Evolutionary conservation across 2,329 filamentous ascomycete species (phyloP).

Genomic region (Ploettnerulaceae sp.): DNA sequence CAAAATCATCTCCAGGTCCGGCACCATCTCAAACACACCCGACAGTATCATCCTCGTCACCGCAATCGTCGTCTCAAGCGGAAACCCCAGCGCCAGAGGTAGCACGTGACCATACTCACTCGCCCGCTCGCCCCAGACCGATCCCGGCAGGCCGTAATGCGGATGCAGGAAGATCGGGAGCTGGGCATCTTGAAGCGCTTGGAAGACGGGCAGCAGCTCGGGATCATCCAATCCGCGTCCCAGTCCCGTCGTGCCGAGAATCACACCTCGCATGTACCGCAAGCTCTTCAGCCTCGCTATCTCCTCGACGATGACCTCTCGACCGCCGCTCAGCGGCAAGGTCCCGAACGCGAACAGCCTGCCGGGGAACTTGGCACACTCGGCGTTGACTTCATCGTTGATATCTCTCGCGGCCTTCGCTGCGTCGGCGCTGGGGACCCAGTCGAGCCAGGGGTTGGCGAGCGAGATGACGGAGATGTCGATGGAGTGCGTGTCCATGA

Average conservation of each 20-base stretch:
- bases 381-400: conserved; percentile 71
- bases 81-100: conserved; percentile 80
- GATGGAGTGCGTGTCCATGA: conserved; percentile 84
- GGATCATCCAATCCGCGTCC: conserved; percentile 78
- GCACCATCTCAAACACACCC: conserved; percentile 76
- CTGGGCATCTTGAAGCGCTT: conserved; percentile 58
- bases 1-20: conserved; percentile 65
- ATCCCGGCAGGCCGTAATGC: conserved; percentile 80
- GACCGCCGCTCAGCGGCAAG: conserved; percentile 67
- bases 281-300: conserved; percentile 58
- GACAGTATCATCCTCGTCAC: conserved; percentile 83
- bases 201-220: conserved; percentile 65
- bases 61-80: conserved; percentile 88
- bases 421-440: conserved; percentile 59
- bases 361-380: conserved; percentile 62
- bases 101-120: conserved; percentile 81
- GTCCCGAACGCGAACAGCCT: conserved; percentile 79
- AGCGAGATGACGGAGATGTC: conserved; percentile 80
- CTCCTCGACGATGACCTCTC: conserved; percentile 57
- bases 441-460: conserved; percentile 93
- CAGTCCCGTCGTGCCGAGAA: conserved; percentile 79
- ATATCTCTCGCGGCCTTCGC: conserved; percentile 59
- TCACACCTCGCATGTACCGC: conserved; percentile 73
- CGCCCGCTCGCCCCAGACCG: conserved; percentile 71
- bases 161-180: conserved; percentile 81